A percentile compares a stretch with the other conserved stretches of the same genome.
These are phyloP conservation scores for Angomonas ambiguus DNA, from an alignment of 208 protist species.

Conservation along the genomic window DNA sequence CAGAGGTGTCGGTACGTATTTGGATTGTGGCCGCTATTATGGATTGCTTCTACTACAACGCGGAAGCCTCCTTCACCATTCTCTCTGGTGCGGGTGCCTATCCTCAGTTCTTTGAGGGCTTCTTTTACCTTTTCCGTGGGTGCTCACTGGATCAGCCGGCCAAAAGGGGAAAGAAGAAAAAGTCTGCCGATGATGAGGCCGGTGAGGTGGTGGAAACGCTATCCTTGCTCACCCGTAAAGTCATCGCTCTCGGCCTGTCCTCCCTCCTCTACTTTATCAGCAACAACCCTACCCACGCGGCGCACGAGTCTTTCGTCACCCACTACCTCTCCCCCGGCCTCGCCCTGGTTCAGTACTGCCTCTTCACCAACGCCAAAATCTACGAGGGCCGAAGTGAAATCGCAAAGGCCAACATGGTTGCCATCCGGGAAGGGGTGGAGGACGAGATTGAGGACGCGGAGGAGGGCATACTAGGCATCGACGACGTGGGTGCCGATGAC, in stretches of 20 bases:
- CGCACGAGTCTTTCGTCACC: constrained; percentile 24
- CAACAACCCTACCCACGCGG: constrained; percentile 5
- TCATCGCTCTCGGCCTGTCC: constrained; percentile 57
- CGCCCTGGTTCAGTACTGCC: constrained; percentile 68
- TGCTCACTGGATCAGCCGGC: constrained; percentile 14
- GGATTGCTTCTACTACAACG: constrained; percentile 87
- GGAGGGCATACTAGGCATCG: constrained; percentile 30
- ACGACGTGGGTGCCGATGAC: constrained; percentile 26
- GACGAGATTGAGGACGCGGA: constrained; percentile 16
- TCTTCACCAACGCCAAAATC: constrained; percentile 59
- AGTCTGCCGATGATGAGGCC: constrained; percentile 26
- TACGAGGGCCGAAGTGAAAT: constrained; percentile 52
- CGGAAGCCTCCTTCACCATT: constrained; percentile 47
- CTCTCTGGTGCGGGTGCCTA: constrained; percentile 49
- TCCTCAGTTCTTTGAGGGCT: constrained; percentile 66
- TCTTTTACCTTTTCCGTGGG: constrained; percentile 69
- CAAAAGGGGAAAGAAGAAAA: constrained; percentile 32
- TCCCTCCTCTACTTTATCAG: constrained; percentile 30
- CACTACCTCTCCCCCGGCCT: constrained; percentile 36
- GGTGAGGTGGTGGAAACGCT: constrained; percentile 51
- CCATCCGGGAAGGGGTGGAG: constrained; percentile 51
- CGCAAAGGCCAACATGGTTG: constrained; percentile 48
- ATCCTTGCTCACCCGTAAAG: constrained; percentile 81
- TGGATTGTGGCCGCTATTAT: constrained; percentile 79
- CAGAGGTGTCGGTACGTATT: constrained; percentile 55